Evolutionary conservation across 495 filamentous ascomycete species (phyloP).

Genomic region (Aspergillus asperescens): DNA sequence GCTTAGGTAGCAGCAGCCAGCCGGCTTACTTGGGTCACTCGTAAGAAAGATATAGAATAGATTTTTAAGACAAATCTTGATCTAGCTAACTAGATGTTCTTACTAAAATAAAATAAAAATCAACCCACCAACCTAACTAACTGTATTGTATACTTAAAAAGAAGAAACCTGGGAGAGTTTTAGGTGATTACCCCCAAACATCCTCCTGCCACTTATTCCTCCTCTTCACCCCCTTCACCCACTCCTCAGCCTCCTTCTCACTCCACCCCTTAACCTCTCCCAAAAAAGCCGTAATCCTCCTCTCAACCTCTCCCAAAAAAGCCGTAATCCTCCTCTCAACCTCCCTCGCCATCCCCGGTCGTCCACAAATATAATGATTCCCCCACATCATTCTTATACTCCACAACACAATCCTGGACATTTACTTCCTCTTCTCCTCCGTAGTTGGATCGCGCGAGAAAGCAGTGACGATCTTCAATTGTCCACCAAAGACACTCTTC

Average conservation of each 20-base stretch:
- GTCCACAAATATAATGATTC: conserved; percentile 47
- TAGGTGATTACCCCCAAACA: conserved; percentile 43
- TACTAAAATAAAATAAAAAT: background rate
- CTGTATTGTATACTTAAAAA: too few relatives aligned
- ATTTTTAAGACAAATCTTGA: background rate
- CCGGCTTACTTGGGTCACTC: background rate
- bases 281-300: conserved; percentile 31
- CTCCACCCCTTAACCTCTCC: conserved; percentile 27
- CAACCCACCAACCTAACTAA: too few relatives aligned
- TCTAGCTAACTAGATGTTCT: background rate
- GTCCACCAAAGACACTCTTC: conserved; percentile 20
- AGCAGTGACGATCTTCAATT: conserved; percentile 29
- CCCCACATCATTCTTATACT: conserved; percentile 36
- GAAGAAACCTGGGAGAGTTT: too few relatives aligned
- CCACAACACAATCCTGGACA: conserved; percentile 39
- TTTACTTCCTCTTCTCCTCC: conserved; percentile 22
- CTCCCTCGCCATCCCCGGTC: conserved; percentile 48
- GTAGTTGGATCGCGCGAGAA: conserved; percentile 25
- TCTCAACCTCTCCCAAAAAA: conserved; percentile 17
- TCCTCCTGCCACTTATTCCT: conserved; percentile 48
- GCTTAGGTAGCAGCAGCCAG: too few relatives aligned
- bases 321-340: conserved; percentile 37
- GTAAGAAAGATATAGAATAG: background rate
- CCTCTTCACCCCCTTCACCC: conserved; percentile 41
- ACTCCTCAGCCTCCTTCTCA: conserved; percentile 35